Conservation (phyloP, 208 protist genomes). For the Acanthamoeba divionensis region DNA sequence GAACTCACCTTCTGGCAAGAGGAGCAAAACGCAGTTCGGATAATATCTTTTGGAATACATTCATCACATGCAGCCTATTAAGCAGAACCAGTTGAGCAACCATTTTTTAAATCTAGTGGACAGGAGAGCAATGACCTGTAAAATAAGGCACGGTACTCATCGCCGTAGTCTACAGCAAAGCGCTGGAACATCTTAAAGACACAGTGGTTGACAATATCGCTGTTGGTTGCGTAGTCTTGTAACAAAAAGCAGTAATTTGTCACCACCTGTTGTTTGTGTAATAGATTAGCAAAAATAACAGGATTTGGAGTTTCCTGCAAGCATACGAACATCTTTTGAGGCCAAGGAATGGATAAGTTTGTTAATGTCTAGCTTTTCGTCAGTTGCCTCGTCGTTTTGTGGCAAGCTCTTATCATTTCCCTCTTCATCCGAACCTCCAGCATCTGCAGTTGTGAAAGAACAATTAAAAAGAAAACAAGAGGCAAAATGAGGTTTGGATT, state of each 20-base stretch:
- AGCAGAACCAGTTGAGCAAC: too few species aligned
- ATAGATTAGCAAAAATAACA: neutral
- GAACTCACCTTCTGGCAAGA: too few species aligned
- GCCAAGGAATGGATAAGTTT: neutral
- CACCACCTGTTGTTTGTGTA: neutral
- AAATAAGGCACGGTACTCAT: slow-evolving; percentile 8
- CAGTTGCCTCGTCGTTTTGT: neutral
- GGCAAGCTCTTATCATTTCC: neutral
- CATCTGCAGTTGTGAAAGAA: neutral
- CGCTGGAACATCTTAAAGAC: neutral
- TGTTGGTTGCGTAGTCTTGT: neutral
- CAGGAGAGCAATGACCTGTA: neutral
- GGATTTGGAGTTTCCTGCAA: neutral
- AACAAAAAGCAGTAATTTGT: neutral
- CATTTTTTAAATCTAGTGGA: too few species aligned
- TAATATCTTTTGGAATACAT: too few species aligned
- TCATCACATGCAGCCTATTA: too few species aligned
- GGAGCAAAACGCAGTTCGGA: too few species aligned
- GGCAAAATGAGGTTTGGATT: neutral
- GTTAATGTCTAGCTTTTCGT: neutral
- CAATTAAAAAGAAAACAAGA: neutral
- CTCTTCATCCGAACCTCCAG: slow-evolving; percentile 13
- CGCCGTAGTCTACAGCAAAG: neutral
- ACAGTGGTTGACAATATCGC: neutral
- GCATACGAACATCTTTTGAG: too few species aligned